Evolutionary conservation across 352 stramenopile species (phyloP).

Genomic region (Phytophthora ohioensis): DNA sequence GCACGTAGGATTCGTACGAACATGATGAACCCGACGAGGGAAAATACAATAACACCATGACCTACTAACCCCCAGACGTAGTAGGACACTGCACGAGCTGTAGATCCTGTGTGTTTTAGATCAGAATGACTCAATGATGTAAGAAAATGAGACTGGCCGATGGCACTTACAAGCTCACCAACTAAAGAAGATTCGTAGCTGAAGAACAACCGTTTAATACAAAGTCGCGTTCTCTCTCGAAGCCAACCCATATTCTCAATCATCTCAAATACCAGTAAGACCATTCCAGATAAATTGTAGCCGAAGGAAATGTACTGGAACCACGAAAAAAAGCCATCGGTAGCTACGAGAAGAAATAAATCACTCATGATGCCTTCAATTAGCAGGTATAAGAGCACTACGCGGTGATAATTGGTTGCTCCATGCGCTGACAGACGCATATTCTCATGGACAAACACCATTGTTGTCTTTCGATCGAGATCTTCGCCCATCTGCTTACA

Average conservation of each 20-base stretch:
- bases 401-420: slow-evolving; percentile 24
- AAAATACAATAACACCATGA: slow-evolving; percentile 29
- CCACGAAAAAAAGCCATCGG: slow-evolving; percentile 23
- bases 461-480: slow-evolving; percentile 6
- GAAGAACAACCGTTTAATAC: slow-evolving; percentile 35
- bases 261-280: slow-evolving; percentile 25
- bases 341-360: slow-evolving; percentile 35
- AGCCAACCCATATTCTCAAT: slow-evolving; percentile 25
- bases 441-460: slow-evolving; percentile 26
- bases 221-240: slow-evolving; percentile 1
- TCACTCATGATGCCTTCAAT: slow-evolving; percentile 38
- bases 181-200: slow-evolving; percentile 38
- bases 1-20: slow-evolving; percentile 10
- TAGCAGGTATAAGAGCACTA: slow-evolving; percentile 29
- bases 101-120: slow-evolving; percentile 5
- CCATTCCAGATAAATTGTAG: slow-evolving; percentile 37
- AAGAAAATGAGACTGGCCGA: slow-evolving; percentile 16
- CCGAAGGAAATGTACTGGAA: slow-evolving; percentile 40
- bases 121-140: slow-evolving; percentile 17
- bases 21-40: slow-evolving; percentile 26
- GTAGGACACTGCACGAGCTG: slow-evolving; percentile 25
- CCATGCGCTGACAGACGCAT: slow-evolving; percentile 26
- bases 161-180: slow-evolving; percentile 27
- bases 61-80: slow-evolving; percentile 35
- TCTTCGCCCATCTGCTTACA: slow-evolving; percentile 17